Conservation (phyloP, 306 rosid genomes). For the Vachellia pachyceras region DNA sequence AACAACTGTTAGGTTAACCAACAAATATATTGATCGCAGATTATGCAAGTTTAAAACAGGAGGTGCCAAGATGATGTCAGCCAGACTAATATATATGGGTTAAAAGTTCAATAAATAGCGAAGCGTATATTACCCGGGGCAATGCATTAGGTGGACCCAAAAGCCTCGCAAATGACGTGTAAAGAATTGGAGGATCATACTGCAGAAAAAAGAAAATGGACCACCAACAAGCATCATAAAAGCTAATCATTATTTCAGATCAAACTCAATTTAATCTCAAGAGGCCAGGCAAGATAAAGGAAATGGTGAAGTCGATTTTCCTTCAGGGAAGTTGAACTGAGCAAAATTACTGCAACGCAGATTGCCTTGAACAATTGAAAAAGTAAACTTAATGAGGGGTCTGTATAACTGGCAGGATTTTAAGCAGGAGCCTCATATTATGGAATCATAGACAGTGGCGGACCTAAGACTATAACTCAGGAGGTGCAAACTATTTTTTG, state of each 20-base stretch:
- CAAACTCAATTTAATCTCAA: not conserved
- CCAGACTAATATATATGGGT: not conserved
- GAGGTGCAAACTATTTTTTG: no score
- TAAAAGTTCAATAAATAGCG: not conserved
- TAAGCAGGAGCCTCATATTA: slow-evolving; percentile 6
- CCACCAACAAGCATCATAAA: slow-evolving; percentile 8
- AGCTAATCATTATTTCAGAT: not conserved
- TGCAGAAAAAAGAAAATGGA: slow-evolving; percentile 35
- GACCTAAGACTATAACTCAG: no score
- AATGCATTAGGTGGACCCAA: slow-evolving; percentile 59
- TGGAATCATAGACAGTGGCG: no score
- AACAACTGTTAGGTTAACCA: not conserved
- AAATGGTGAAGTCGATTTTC: not conserved
- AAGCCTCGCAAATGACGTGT: slow-evolving; percentile 68
- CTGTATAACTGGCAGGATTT: slow-evolving; percentile 1
- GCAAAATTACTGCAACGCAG: not conserved
- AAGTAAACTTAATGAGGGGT: not conserved
- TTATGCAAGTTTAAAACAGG: slow-evolving; percentile 5
- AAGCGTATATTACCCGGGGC: not conserved
- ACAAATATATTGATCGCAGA: not conserved
- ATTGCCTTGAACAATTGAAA: not conserved
- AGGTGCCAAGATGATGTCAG: slow-evolving; percentile 7
- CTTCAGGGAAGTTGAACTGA: not conserved
- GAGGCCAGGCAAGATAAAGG: not conserved
- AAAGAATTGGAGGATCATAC: slow-evolving; percentile 72